A percentile compares a stretch with the other conserved stretches of the same genome.
Conservation (phyloP, 2,329 filamentous ascomycete genomes). For the Aspergillus puulaauensis region DNA sequence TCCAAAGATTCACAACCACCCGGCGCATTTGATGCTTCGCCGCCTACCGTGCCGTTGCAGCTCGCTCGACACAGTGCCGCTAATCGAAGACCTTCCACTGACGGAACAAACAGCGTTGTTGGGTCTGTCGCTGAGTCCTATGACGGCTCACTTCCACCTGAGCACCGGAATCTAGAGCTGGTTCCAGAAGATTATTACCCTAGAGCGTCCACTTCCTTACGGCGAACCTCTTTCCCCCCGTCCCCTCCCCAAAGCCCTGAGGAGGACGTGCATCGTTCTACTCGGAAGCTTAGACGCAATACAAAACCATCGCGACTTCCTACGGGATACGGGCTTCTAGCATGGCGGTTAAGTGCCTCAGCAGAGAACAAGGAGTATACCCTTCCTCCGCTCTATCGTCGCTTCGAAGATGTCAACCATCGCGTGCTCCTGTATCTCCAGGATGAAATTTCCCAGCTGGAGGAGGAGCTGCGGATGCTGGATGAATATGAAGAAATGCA, state of each 20-base stretch:
- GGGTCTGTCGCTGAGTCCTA: constrained; percentile 10
- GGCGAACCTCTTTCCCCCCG: constrained; percentile 28
- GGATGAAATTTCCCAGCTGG: constrained; percentile 78
- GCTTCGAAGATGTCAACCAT: constrained; percentile 80
- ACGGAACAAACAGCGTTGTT: constrained; percentile 17
- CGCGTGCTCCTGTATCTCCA: constrained; percentile 79
- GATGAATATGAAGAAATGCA: constrained; percentile 58
- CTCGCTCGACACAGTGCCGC: constrained; percentile 24
- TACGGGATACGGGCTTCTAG: constrained; percentile 39
- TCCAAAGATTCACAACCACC: constrained; percentile 30
- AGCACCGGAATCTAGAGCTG: constrained; percentile 31
- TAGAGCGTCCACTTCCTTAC: constrained; percentile 18
- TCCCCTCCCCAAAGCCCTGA: constrained; percentile 36
- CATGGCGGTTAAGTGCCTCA: constrained; percentile 32
- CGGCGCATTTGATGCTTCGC: constrained; percentile 25
- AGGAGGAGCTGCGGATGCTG: constrained; percentile 70
- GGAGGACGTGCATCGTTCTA: constrained; percentile 24
- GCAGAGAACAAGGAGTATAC: constrained; percentile 25
- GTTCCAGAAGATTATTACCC: constrained; percentile 36
- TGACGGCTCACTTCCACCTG: constrained; percentile 22
- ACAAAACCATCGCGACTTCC: constrained; percentile 22
- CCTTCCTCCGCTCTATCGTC: constrained; percentile 69
- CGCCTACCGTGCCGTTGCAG: constrained; percentile 27
- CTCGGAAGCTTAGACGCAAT: constrained; percentile 22
- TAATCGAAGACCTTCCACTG: constrained; percentile 21